Evolutionary conservation across 345 rosid genomes (phyloP).

Genomic region (Murraya koenigii): DNA sequence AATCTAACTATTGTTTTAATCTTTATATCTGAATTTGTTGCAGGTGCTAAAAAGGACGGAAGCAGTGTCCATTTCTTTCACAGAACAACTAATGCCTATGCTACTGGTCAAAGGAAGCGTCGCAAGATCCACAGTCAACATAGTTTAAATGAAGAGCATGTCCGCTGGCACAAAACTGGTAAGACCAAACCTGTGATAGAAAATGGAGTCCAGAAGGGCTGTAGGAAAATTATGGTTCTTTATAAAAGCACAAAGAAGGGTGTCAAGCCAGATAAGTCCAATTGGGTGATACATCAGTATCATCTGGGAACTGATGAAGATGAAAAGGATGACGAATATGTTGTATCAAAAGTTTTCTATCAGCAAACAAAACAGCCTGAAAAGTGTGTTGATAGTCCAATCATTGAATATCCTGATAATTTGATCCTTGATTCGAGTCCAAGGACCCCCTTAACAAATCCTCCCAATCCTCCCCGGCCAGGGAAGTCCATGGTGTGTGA

Average conservation of each 20-base stretch:
- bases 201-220: conserved; percentile 67
- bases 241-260: conserved; percentile 73
- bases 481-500: conserved; percentile 23
- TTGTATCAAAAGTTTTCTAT: conserved; percentile 70
- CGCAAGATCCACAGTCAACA: conserved; percentile 61
- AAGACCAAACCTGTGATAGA: conserved; percentile 62
- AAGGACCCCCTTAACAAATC: conserved; percentile 65
- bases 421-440: conserved; percentile 46
- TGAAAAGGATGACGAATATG: conserved; percentile 70
- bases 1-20: neutral
- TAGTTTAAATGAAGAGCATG: conserved; percentile 44
- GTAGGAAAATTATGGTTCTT: conserved; percentile 93
- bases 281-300: conserved; percentile 92
- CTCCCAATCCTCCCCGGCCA: conserved; percentile 58
- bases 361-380: conserved; percentile 57
- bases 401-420: conserved; percentile 38
- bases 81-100: conserved; percentile 73
- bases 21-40: conserved; percentile 5
- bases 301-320: conserved; percentile 76
- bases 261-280: conserved; percentile 63
- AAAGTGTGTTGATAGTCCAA: conserved; percentile 16
- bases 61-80: conserved; percentile 75
- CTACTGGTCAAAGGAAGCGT: conserved; percentile 93
- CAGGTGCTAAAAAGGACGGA: conserved; percentile 91
- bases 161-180: conserved; percentile 99